Percentiles rank a stretch among this genome's conserved stretches.
Conservation (phyloP, 75 land plant species). For the Larix kaempferi region DNA sequence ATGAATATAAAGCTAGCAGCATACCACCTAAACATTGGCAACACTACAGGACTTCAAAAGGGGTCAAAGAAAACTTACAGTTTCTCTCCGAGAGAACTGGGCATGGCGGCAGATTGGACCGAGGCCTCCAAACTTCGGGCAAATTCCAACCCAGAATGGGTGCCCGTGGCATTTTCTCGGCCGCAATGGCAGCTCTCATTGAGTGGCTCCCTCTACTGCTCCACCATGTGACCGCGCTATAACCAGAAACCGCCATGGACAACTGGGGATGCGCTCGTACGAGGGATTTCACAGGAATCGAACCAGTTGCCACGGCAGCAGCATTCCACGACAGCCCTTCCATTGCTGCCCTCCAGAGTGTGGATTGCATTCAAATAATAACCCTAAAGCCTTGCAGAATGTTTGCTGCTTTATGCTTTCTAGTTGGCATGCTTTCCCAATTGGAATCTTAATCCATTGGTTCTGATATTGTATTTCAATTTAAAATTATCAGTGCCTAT, state of each 20-base stretch:
- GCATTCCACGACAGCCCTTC: conserved; percentile 4
- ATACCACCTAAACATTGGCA: no score
- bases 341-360: neutral
- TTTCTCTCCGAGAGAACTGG: neutral
- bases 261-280: neutral
- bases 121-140: neutral
- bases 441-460: no score
- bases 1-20: no score
- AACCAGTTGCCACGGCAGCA: neutral
- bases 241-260: neutral
- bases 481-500: no score
- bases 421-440: no score
- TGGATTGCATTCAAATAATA: no score
- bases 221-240: neutral
- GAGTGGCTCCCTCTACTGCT: neutral
- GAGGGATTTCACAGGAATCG: neutral
- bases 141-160: conserved; percentile 9
- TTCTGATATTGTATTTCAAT: no score
- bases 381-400: no score
- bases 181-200: neutral
- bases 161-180: neutral
- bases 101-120: neutral
- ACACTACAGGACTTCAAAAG: no score
- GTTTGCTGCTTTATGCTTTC: no score
- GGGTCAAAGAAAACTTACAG: neutral